Conservation (phyloP, 2,329 filamentous ascomycete genomes). For the Penicillium psychrosexuale region DNA sequence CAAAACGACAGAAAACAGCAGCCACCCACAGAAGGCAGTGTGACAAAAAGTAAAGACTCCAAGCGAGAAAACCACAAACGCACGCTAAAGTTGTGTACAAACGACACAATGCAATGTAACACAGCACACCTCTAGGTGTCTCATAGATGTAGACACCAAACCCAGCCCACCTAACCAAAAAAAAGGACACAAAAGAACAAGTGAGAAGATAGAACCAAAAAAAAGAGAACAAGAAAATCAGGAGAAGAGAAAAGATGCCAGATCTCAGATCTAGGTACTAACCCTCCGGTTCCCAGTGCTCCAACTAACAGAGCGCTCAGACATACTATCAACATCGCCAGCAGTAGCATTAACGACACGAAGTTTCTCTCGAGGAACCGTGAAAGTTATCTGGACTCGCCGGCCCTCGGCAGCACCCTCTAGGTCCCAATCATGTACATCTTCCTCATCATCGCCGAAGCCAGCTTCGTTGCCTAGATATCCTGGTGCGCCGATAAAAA, state of each 20-base stretch:
- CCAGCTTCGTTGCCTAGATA: slow-evolving; percentile 28
- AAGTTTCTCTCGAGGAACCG: slow-evolving; percentile 79
- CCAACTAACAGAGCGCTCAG: slow-evolving; percentile 28
- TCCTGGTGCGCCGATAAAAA: slow-evolving; percentile 25
- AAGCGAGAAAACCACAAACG: background rate
- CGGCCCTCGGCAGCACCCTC: slow-evolving; percentile 68
- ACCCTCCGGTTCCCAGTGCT: slow-evolving; percentile 1
- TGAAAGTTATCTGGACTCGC: slow-evolving; percentile 84
- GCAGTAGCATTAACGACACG: slow-evolving; percentile 78
- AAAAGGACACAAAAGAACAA: slow-evolving; percentile 11
- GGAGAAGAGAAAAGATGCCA: background rate
- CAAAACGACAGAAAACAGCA: slow-evolving; percentile 9
- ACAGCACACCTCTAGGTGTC: background rate
- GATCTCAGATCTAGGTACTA: background rate
- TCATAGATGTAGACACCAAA: slow-evolving; percentile 3
- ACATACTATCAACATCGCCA: slow-evolving; percentile 34
- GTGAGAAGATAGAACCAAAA: background rate
- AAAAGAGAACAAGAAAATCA: background rate
- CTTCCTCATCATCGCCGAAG: slow-evolving; percentile 14
- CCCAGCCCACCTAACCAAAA: slow-evolving; percentile 10
- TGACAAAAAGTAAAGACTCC: background rate
- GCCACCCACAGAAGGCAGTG: background rate
- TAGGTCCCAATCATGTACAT: slow-evolving; percentile 65
- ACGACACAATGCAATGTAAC: background rate
- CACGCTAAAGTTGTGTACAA: background rate